Base-by-base conservation (phyloP, 2,329 filamentous ascomycete genomes). In the Cercospora nicotianae region DNA sequence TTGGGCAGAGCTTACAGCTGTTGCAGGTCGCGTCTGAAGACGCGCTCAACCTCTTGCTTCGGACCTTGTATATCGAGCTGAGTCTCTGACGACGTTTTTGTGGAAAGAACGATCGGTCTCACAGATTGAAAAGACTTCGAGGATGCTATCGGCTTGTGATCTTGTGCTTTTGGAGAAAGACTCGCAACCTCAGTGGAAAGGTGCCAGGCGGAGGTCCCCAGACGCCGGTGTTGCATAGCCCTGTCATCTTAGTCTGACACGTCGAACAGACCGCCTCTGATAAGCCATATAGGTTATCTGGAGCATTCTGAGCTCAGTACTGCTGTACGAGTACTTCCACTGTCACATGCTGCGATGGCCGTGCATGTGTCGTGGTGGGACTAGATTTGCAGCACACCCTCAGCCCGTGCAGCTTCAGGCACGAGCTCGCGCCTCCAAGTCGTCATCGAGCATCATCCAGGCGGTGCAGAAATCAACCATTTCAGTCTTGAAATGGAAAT, bases 381-480 rank as follows among this genome's bases (percentile, higher is more conserved):
- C 48, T 12, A 33, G 26, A 33, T 31, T 33, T 30, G 55, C 55
- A 58, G 55, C 55, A 58, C 55, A 58, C 55, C 55, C 55, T 57
- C 53, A 6, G 18, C 28, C 53, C 3, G 53, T 57, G 53, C 13
- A 57, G 53, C 53, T 57, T 23, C 55, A 30, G 55, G 55, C 26
- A 58, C 55, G 55, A 36, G 55, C 55, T 59, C 55, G 13, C 55
- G 55, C 55, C 28, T 33, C 55, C 10, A 36, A 33, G 18, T 33
- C 55, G 55, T 59, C 55, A 59, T 59, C 31, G 28, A 59, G 55
- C 55, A 59, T 59, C 55, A 59, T 30, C 30, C 12, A n/a, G n/a
- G 30, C 12, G 18, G 20, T 28, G 18, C 48, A 53, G 18, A 26
- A 16, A 26, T 28, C 23, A 16, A 51, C 42, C 42, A 23, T 30